Evolutionary conservation across 495 filamentous ascomycete genomes (phyloP).

Genomic region (Trichoderma orchidacearum): DNA sequence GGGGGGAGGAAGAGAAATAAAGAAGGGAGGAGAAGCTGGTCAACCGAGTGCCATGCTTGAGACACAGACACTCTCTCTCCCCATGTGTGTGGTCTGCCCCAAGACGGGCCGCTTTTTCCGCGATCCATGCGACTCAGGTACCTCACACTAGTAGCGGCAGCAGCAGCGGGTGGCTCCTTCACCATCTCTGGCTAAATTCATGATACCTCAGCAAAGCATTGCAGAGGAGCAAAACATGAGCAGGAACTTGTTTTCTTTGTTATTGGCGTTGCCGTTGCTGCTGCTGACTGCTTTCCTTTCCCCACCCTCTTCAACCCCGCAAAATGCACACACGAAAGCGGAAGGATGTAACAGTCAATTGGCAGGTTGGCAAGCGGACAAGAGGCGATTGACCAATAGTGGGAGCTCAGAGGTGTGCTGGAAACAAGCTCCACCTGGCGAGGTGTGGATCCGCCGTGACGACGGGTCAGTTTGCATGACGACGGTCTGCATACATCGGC

Average conservation of each 20-base stretch:
- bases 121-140: background rate
- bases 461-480: too few relatives aligned
- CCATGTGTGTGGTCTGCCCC: too few relatives aligned
- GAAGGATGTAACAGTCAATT: background rate
- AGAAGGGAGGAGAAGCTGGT: background rate
- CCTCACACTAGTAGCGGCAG: background rate
- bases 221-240: too few relatives aligned
- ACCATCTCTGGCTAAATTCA: background rate
- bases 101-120: background rate
- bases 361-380: background rate
- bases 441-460: too few relatives aligned
- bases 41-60: background rate
- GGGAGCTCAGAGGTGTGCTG: background rate
- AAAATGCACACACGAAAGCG: background rate
- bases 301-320: too few relatives aligned
- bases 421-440: too few relatives aligned
- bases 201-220: too few relatives aligned
- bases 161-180: background rate
- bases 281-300: constrained; percentile 5
- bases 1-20: too few relatives aligned
- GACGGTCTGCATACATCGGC: too few relatives aligned
- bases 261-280: background rate
- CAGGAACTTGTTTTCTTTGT: too few relatives aligned
- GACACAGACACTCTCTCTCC: background rate
- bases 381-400: background rate